Conservation (phyloP, 2,329 filamentous ascomycete species). For the Botryotinia narcissicola region DNA sequence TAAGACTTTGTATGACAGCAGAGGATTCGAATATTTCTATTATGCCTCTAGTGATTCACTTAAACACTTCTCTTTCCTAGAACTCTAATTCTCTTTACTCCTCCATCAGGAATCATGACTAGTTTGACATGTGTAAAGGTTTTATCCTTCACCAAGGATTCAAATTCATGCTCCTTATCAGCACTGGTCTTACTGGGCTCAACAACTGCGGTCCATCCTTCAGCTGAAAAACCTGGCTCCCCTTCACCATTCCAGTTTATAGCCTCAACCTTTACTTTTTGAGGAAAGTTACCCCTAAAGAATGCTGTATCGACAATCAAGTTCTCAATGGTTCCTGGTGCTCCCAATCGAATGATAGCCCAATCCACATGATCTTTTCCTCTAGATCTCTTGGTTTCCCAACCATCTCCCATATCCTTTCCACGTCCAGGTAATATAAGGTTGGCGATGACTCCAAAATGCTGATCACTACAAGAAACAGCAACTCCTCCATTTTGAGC, state of each 20-base stretch:
- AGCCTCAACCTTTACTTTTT: slow-evolving; percentile 67
- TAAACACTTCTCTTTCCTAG: slow-evolving; percentile 57
- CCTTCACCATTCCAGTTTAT: slow-evolving; percentile 53
- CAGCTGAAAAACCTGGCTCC: slow-evolving; percentile 55
- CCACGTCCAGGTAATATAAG: slow-evolving; percentile 75
- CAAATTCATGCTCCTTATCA: slow-evolving; percentile 69
- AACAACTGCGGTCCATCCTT: slow-evolving; percentile 65
- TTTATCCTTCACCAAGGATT: slow-evolving; percentile 53
- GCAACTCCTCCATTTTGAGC: slow-evolving; percentile 77
- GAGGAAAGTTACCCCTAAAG: slow-evolving; percentile 81
- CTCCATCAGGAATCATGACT: slow-evolving; percentile 83
- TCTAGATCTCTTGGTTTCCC: slow-evolving; percentile 77
- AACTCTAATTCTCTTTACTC: slow-evolving; percentile 82
- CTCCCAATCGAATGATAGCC: slow-evolving; percentile 73
- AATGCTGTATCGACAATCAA: slow-evolving; percentile 78
- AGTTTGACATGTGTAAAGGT: slow-evolving; percentile 82
- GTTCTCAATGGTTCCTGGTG: slow-evolving; percentile 60
- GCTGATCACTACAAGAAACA: slow-evolving; percentile 74
- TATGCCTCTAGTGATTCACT: neutral
- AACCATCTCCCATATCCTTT: slow-evolving; percentile 84
- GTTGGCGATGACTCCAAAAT: slow-evolving; percentile 80
- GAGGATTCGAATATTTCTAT: neutral
- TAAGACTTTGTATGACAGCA: neutral
- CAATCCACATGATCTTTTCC: slow-evolving; percentile 73
- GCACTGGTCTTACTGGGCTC: slow-evolving; percentile 66